Conservation (phyloP, 2,329 filamentous ascomycete species). For the Arthrocladium fulminans region DNA sequence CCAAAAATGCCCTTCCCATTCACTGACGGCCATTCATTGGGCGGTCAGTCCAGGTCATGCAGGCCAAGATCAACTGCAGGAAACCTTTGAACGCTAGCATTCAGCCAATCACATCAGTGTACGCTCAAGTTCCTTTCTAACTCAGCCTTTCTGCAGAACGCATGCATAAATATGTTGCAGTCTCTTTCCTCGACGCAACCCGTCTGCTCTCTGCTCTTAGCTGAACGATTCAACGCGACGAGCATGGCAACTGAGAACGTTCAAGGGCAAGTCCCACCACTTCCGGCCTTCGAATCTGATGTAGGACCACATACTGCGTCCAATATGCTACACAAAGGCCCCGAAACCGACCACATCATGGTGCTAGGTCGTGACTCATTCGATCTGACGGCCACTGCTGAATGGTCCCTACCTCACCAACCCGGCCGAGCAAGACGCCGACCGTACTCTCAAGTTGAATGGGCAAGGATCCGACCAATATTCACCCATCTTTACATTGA, state of each 20-base stretch:
- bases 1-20: too few relatives aligned
- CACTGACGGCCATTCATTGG: neutral
- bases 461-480: neutral
- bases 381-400: too few relatives aligned
- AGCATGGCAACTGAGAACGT: neutral
- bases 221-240: too few relatives aligned
- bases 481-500: conserved; percentile 11
- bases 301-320: neutral
- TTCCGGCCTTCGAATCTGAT: neutral
- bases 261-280: neutral
- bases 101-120: neutral
- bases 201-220: neutral
- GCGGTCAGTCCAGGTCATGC: neutral
- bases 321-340: neutral
- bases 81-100: conserved; percentile 3
- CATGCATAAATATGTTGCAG: neutral
- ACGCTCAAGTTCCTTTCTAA: neutral
- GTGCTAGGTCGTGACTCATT: too few relatives aligned
- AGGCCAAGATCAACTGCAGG: neutral
- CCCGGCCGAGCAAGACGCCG: neutral
- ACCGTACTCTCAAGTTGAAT: neutral
- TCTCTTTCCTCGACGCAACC: neutral
- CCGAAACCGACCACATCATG: neutral
- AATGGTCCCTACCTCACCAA: neutral
- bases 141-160: conserved; percentile 1